phyloP scores from a whole-genome alignment of 495 filamentous ascomycete species.

The Penicillium crystallinum region DNA sequence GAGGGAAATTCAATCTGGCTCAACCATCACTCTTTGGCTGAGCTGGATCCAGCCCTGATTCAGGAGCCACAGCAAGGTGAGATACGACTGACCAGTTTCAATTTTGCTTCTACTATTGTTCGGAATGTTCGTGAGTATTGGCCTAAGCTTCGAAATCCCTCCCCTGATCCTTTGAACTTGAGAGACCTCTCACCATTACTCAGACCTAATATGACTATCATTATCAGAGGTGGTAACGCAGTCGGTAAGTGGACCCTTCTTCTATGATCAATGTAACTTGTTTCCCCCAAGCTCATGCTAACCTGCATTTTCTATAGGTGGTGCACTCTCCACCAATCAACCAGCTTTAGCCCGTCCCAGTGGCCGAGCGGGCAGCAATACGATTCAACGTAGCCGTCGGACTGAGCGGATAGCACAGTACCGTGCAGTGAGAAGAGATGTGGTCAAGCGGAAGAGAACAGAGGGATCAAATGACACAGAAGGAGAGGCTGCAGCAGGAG shows the following conservation, averaged over 20 bases:
- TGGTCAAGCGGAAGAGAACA: not conserved
- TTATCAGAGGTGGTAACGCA: not conserved
- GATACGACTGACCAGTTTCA: not conserved
- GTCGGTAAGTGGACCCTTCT: not conserved
- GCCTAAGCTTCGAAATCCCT: not conserved
- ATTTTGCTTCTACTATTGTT: not conserved
- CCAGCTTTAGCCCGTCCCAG: not conserved
- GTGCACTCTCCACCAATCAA: not conserved
- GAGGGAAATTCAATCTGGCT: not conserved
- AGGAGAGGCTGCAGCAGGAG: too few species aligned
- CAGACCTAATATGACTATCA: constrained; percentile 7
- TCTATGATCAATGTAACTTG: not conserved
- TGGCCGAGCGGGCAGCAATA: not conserved
- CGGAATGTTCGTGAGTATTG: not conserved
- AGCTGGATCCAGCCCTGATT: not conserved
- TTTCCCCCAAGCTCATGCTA: not conserved
- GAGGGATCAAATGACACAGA: not conserved
- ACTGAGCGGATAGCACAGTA: not conserved
- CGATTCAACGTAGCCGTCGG: too few species aligned
- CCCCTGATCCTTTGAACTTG: not conserved
- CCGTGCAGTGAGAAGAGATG: not conserved
- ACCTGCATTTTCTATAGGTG: not conserved
- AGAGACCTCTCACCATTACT: not conserved
- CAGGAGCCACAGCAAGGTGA: not conserved
- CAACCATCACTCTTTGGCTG: not conserved